These are phyloP conservation scores for Drosera capensis DNA, from an alignment of 148 eudicot species.

Conservation along the genomic window DNA sequence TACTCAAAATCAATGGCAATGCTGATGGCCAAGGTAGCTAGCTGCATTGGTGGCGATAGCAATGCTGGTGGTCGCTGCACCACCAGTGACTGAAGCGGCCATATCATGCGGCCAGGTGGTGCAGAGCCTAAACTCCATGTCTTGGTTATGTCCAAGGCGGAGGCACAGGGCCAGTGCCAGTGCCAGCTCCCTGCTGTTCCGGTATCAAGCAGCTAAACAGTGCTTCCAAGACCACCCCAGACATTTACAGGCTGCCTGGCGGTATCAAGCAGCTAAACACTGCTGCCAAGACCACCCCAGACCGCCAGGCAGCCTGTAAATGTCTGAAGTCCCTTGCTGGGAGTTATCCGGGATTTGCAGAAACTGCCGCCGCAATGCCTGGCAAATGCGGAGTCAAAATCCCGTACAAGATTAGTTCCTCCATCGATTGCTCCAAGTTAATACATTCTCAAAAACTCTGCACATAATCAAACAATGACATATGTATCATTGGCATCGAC, in stretches of 20 bases:
- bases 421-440: conserved; percentile 25
- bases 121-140: conserved; percentile 12
- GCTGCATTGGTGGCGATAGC: not conserved
- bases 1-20: too few relatives aligned
- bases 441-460: not conserved
- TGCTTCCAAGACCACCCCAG: too few relatives aligned
- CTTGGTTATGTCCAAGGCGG: conserved; percentile 6
- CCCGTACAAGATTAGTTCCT: conserved; percentile 23
- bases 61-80: not conserved
- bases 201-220: conserved; percentile 11
- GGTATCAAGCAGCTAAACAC: conserved; percentile 12
- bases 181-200: conserved; percentile 11
- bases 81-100: conserved; percentile 3
- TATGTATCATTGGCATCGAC: too few relatives aligned
- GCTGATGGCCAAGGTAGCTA: conserved; percentile 5
- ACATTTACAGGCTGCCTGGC: conserved; percentile 16
- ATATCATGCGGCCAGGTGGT: conserved; percentile 12
- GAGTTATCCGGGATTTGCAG: not conserved
- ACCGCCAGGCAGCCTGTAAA: conserved; percentile 17
- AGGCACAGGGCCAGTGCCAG: conserved; percentile 4
- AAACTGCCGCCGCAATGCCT: conserved; percentile 19
- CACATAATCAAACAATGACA: too few relatives aligned
- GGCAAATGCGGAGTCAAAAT: conserved; percentile 20
- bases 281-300: conserved; percentile 11
- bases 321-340: conserved; percentile 13